Evolutionary conservation across 2,329 filamentous ascomycete species (phyloP), one percentile per base, ranked within the genome.

Genomic region (Aspergillus novofumigatus): DNA sequence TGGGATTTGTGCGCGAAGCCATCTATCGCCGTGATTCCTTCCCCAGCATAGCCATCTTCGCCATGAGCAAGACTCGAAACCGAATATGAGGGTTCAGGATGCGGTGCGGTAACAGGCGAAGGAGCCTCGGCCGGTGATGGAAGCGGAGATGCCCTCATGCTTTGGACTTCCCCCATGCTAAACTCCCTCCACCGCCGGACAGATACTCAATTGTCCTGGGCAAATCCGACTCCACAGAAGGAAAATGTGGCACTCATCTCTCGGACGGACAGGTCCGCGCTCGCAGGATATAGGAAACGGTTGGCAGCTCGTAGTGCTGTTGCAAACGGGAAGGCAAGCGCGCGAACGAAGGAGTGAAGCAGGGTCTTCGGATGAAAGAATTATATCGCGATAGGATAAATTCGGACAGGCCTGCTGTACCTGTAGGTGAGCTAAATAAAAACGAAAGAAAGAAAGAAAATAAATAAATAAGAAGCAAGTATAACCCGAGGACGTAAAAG

Each of bases 71-170:
- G 57, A 52, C 61, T 59, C 48, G 65, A 58, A 21, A 64, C 57
- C 52, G 68, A 65, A 57, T 63, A 67, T 35, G 67, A 64, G 44
- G 64, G 62, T 51, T 63, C 66, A 58, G 62, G 61, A 51, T 65
- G 68, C 49, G 65, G 55, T 28, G 67, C 61, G 59, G 64, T 62
- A 52, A 67, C 53, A 56, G 72, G 61, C 58, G 72, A 70, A 55
- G 70, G 66, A 54, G 70, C 70, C 62, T 73, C 69, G 57, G 70
- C 69, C 62, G 72, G 72, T 59, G 74, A 75, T 64, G 73, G 67
- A 63, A 72, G 70, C 60, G 74, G 71, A 70, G 72, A 66, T 57
- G 69, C 74, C 65, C 69, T 74, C 71, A 72, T 72, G 58, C 65
- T 70, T 65, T 66, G 65, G 65, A 70, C 65, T 63, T 73, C 69